A percentile compares a stretch with the other conserved stretches of the same genome.
Evolutionary conservation across 2,329 filamentous ascomycete genomes (phyloP).

Genomic region (Cladosporium sphaerospermum): DNA sequence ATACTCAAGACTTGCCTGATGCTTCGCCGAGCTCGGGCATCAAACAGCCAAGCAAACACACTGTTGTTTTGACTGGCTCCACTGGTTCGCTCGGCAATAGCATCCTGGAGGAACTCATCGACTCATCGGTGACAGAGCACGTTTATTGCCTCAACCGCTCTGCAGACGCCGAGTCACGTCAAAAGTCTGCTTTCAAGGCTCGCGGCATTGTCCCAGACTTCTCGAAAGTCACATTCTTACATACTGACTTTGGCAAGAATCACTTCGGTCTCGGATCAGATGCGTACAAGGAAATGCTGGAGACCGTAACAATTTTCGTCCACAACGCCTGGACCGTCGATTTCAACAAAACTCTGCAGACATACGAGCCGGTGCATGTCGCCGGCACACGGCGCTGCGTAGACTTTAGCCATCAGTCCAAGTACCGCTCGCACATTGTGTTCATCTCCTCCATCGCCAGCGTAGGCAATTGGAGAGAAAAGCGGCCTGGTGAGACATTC

Average conservation of each 20-base stretch:
- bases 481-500: conserved; percentile 4
- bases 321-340: conserved; percentile 36
- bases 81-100: conserved; percentile 33
- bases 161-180: conserved; percentile 17
- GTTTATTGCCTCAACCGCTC: conserved; percentile 29
- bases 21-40: too few relatives aligned
- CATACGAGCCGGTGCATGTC: conserved; percentile 20
- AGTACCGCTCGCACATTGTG: conserved; percentile 26
- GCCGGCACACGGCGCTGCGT: conserved; percentile 14
- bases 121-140: conserved; percentile 19
- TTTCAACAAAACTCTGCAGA: conserved; percentile 30
- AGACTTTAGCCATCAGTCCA: conserved; percentile 22
- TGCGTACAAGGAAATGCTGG: conserved; percentile 18
- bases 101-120: conserved; percentile 27
- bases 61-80: conserved; percentile 31
- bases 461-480: conserved; percentile 24
- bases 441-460: conserved; percentile 36
- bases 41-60: conserved; percentile 5
- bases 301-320: conserved; percentile 24
- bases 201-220: conserved; percentile 22
- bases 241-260: conserved; percentile 9
- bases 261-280: conserved; percentile 16
- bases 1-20: too few relatives aligned
- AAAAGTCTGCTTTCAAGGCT: conserved; percentile 18
- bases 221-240: conserved; percentile 22